Conservation (phyloP, 2,329 filamentous ascomycete genomes). For the Fusarium nurragi region DNA sequence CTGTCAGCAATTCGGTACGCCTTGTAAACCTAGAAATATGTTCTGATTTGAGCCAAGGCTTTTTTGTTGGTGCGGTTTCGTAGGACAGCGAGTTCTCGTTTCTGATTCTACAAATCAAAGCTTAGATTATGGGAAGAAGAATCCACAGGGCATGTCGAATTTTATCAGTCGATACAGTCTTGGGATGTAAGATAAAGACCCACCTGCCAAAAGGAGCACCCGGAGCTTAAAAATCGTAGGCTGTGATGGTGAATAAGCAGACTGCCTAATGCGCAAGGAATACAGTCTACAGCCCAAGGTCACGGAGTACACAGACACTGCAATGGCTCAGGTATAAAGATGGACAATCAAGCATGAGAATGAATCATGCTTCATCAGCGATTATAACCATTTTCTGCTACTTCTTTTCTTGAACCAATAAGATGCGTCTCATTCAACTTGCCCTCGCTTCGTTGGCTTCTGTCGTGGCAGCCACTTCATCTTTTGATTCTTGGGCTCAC, state of each 20-base stretch:
- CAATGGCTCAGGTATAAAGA: not conserved
- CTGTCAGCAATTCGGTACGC: no score
- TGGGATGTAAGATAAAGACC: not conserved
- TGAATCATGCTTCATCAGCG: fast-evolving
- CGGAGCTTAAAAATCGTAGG: conserved; percentile 10
- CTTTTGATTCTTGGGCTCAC: conserved; percentile 53
- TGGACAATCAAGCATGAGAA: fast-evolving
- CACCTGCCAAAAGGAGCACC: conserved; percentile 15
- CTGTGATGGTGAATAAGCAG: not conserved
- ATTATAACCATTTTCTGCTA: fast-evolving
- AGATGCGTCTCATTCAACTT: conserved; percentile 6
- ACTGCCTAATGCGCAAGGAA: not conserved
- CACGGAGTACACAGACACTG: no score
- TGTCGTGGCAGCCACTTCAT: conserved; percentile 22
- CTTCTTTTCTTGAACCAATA: fast-evolving
- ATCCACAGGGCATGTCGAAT: not conserved
- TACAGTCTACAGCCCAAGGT: not conserved
- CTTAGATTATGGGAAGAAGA: no score
- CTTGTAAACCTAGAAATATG: no score
- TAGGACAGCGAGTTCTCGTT: no score
- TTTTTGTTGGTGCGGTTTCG: no score
- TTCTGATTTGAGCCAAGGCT: no score
- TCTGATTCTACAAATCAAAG: no score
- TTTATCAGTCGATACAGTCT: not conserved
- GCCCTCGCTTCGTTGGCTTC: conserved; percentile 5